Base-by-base conservation (phyloP, 1,284 basidiomycete genomes). In the Puccinia polysora region DNA sequence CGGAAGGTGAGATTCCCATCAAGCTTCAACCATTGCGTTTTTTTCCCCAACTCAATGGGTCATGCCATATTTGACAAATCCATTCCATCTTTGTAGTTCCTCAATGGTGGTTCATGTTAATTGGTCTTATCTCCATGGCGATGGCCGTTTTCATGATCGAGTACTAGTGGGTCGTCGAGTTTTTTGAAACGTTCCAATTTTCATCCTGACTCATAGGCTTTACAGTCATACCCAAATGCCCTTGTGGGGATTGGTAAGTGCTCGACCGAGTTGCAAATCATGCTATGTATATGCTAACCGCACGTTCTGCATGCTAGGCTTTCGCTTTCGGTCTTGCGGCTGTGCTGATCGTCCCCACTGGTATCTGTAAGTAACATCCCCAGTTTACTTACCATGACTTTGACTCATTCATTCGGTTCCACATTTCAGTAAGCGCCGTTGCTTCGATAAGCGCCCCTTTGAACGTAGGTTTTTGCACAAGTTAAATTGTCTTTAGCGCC, bases 91-190 rank as follows among this genome's bases (percentile, higher is more conserved):
- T 34, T 34, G 6, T 53, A 73, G 73, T 80, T 1, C 80, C 80
- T 10, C 77, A 80, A 65, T 80, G 78, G 77, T 76, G 76, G 74
- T 80, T 79, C 70, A 67, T 73, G 40, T 71, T 32, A 7, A 74
- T 80, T 10, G 75, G 79, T 18, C 55, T 77, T 28, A n/a, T 75
- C 56, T 75, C 78, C 1, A 76, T 80, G 73, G 64, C 7, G 49
- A 78, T 58, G 77, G 76, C 43, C 74, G 75, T 60, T 73, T 75
- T 38, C 73, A 76, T 58, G 64, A 78, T 62, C 74, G 76, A 69
- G 45, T 74, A 75, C 59, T 70, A 70, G 68, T 70, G 38, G 53
- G 68, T 32, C 14, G 15, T 23, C 2, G 8, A 34, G 15, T 12
- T 47, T 25, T n/a, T 7, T 18, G 10, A 32, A 32, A 12, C 0